Evolutionary conservation across 1,284 basidiomycete species (phyloP), one percentile per base, ranked within the genome.

Genomic region (Ganoderma sinense): DNA sequence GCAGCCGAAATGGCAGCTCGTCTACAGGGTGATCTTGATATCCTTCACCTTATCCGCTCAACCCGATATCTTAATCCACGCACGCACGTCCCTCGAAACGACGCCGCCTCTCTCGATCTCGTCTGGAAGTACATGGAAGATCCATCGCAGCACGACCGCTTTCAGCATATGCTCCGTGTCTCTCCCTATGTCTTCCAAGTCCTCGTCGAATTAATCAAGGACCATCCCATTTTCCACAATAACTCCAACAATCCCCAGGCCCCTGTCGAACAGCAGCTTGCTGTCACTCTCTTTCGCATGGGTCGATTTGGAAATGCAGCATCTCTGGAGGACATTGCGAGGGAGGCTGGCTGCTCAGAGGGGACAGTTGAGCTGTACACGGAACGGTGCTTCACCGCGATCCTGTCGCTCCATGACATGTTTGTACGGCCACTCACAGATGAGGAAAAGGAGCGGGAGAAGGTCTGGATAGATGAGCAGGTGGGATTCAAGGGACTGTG

Each of bases 401-500:
- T 84, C n/a, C 41, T 56, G 53, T 65, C 63, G 23, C 39, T 65
- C 2, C 75, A 82, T 70, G 71, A 80, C 40, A 41, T 69, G 1
- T 81, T 81, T 78, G 77, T 83, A 0, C 68, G 33, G n/a, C 53
- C 51, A 14, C 67, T 82, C 4, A 80, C 78, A 45, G 56, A 63
- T 26, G 79, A 74, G 23, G 81, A 83, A 65, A 83, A 82, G n/a
- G n/a, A n/a, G n/a, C n/a, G n/a, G n/a, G n/a, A n/a, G 67, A 83
- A 84, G 75, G 11, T 66, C 11, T 84, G 80, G 81, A 77, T 83
- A 14, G 79, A 80, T 63, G 26, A 78, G 13, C 73, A 77, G 18
- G 20, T 80, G 23, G 78, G 79, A 5, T 83, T 81, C 64, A 41
- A 55, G 31, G 79, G 78, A n/a, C 39, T 65, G 3, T 82, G 79